Conservation (phyloP, 2,329 filamentous ascomycete species). For the Phialocephala sp. region DNA sequence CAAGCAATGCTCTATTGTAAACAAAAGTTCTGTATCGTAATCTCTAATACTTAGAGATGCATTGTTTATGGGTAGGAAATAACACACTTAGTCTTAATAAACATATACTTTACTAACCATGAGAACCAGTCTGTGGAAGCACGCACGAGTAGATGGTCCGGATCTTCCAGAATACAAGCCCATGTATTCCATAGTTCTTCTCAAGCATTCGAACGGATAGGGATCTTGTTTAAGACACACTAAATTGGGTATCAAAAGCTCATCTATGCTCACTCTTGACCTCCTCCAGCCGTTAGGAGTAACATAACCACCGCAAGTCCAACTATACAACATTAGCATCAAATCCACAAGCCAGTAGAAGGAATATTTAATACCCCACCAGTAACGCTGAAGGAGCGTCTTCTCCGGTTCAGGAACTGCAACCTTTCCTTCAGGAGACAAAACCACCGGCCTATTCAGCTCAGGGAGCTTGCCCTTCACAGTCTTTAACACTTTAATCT, state of each 20-base stretch:
- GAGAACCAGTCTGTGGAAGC: no score
- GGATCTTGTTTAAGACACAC: background rate
- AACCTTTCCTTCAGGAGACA: conserved; percentile 64
- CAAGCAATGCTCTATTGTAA: background rate
- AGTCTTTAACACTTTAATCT: conserved; percentile 57
- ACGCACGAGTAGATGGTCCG: no score
- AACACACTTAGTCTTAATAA: no score
- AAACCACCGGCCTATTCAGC: conserved; percentile 67
- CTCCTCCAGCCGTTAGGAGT: conserved; percentile 57
- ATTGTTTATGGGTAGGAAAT: no score
- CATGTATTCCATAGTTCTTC: no score
- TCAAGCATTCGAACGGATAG: background rate
- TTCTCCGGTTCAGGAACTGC: conserved; percentile 63
- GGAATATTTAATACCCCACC: conserved; percentile 54
- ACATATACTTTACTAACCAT: no score
- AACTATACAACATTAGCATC: conserved; percentile 38
- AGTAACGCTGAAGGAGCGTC: conserved; percentile 71
- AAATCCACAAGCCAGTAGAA: background rate
- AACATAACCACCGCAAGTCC: conserved; percentile 58
- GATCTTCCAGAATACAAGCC: no score
- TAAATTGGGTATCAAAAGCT: conserved; percentile 2
- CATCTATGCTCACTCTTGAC: conserved; percentile 37
- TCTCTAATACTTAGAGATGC: no score
- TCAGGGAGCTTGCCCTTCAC: conserved; percentile 59
- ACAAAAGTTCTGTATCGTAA: no score